Conservation (phyloP, 768 basidiomycete species). For the Kwoniella sp. region DNA sequence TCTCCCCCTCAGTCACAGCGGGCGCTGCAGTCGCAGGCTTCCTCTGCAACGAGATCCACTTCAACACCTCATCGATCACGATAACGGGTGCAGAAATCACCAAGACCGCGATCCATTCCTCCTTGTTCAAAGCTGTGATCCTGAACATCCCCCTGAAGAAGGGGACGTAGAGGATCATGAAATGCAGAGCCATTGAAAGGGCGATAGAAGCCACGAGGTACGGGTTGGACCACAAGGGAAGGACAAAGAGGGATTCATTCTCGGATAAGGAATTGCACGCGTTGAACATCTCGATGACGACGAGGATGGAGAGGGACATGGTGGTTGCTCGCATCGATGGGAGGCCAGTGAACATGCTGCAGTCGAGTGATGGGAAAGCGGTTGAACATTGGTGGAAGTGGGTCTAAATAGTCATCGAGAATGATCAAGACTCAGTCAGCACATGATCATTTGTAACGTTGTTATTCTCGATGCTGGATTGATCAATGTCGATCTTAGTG, state of each 20-base stretch:
- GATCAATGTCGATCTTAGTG: too few species aligned
- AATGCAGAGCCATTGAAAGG: conserved; percentile 88
- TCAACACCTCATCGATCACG: conserved; percentile 84
- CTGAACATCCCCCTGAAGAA: conserved; percentile 91
- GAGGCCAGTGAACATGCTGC: conserved; percentile 89
- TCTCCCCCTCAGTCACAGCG: conserved; percentile 11
- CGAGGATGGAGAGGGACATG: conserved; percentile 92
- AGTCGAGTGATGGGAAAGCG: conserved; percentile 85
- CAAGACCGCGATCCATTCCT: conserved; percentile 92
- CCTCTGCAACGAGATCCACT: conserved; percentile 59
- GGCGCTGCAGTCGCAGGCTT: neutral
- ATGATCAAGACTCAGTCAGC: too few species aligned
- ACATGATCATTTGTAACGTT: too few species aligned
- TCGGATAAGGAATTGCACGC: conserved; percentile 85
- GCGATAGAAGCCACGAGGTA: conserved; percentile 87
- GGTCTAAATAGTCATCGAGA: too few species aligned
- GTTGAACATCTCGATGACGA: conserved; percentile 62
- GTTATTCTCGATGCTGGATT: too few species aligned
- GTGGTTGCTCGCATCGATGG: conserved; percentile 88
- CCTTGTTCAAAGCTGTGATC: conserved; percentile 90
- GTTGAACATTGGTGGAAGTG: conserved; percentile 91
- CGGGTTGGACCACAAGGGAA: conserved; percentile 93
- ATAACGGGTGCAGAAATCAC: conserved; percentile 84
- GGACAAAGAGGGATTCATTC: conserved; percentile 83
- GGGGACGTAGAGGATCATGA: conserved; percentile 94